Conservation (phyloP, 2,329 filamentous ascomycete species). For the Colletotrichum lupini region DNA sequence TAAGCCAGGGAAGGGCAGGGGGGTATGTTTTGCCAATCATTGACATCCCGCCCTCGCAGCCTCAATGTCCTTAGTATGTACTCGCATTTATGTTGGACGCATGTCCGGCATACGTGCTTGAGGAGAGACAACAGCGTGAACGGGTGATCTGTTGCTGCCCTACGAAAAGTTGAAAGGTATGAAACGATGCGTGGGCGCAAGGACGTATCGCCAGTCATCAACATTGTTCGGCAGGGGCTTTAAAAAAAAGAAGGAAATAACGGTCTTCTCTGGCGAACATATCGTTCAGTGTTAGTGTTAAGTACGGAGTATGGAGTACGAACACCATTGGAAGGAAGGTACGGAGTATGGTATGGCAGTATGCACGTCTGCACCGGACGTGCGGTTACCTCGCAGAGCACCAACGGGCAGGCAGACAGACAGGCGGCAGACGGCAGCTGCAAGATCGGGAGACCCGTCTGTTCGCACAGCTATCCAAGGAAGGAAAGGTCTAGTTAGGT, state of each 20-base stretch:
- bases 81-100: too few relatives aligned
- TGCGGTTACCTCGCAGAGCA: background rate
- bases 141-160: background rate
- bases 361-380: background rate
- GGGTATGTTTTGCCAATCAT: background rate
- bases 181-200: background rate
- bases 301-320: too few relatives aligned
- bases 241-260: background rate
- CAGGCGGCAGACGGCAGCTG: too few relatives aligned
- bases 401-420: background rate
- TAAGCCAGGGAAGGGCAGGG: background rate
- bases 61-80: too few relatives aligned
- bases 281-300: background rate
- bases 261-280: background rate
- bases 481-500: slow-evolving; percentile 10
- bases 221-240: background rate
- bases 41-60: background rate
- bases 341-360: too few relatives aligned
- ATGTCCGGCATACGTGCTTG: background rate
- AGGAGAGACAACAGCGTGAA: background rate
- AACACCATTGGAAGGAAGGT: background rate
- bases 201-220: background rate
- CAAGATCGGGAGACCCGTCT: background rate
- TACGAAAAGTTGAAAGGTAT: background rate
- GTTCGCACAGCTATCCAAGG: slow-evolving; percentile 28